These are phyloP conservation scores for Phyllosticta citribraziliensis DNA, from an alignment of 2,329 filamentous ascomycete genomes.

Conservation along the genomic window DNA sequence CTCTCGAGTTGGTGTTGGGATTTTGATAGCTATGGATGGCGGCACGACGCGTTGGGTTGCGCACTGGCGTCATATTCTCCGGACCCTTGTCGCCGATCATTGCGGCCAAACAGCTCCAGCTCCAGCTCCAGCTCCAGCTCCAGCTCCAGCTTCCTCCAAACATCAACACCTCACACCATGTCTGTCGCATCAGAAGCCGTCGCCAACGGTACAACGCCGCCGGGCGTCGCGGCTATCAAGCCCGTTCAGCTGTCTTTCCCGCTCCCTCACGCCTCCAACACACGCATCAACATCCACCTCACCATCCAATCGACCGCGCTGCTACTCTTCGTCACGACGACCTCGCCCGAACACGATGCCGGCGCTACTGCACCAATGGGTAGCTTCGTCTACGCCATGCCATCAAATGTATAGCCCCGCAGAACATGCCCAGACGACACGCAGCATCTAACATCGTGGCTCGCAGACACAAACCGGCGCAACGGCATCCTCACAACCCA, in stretches of 20 bases:
- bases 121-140: neutral
- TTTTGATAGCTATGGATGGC: neutral
- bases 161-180: neutral
- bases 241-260: constrained; percentile 48
- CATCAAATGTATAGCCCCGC: constrained; percentile 55
- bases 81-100: neutral
- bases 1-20: neutral
- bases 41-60: neutral
- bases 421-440: constrained; percentile 16
- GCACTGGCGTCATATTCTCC: neutral
- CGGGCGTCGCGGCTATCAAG: neutral
- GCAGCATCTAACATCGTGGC: constrained; percentile 12
- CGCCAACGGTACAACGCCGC: constrained; percentile 19
- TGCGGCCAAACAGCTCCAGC: neutral
- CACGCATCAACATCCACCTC: constrained; percentile 50
- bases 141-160: neutral
- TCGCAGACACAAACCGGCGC: constrained; percentile 13
- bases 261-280: constrained; percentile 46
- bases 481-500: constrained; percentile 45
- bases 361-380: constrained; percentile 47
- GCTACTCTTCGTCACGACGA: constrained; percentile 49
- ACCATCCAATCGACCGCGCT: constrained; percentile 43
- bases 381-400: constrained; percentile 88
- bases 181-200: neutral
- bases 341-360: constrained; percentile 33